Base-by-base conservation (phyloP, 805 yeast species). In the Myxozyma sirexii region DNA sequence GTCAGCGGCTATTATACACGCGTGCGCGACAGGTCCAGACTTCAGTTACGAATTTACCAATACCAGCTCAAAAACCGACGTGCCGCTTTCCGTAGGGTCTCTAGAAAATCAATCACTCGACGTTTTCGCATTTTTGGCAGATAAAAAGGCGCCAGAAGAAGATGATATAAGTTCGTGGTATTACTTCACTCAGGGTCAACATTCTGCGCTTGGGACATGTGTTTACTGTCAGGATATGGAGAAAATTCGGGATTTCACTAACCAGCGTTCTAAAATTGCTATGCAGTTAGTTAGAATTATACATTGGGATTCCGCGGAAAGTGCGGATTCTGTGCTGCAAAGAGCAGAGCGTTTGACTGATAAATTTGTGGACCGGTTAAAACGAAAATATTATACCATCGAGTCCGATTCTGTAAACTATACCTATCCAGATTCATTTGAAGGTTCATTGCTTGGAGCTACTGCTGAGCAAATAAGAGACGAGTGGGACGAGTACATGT, bases 171-270 rank as follows among this genome's bases (percentile, higher is more conserved):
- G 38, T 15, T 17, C 54, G 17, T 55, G 62, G 60, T 42, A 37
- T 17, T 59, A 35, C 43, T 47, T 59, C 1, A 37, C 44, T 17
- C 39, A 44, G 19, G 29, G 50, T 29, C 59, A 54, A 46, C 62
- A 59, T 26, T 37, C 55, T 15, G 42, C 43, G 4, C 24, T 31
- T 35, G 55, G 56, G 23, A 17, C 17, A 10, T 59, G 62, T 41
- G 24, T 38, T 23, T 59, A 59, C 31, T 59, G 62, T 37, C 19
- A 26, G 19, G 56, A 59, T 15, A 26, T 54, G 43, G 59, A 59
- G 37, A 42, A 33, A n/a, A 33, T 17, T n/a, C 51, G 37, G 37
- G 29, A 53, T 6, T 54, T 35, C 24, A 37, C 44, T 10, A 24
- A 29, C 23, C 56, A 59, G 39, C 33, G 37, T 7, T 39, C 29